Percentiles rank a stretch among this genome's conserved stretches.
These are phyloP conservation scores for Coemansia asiatica DNA, from an alignment of 192 early-diverging fungal genomes.

Conservation along the genomic window DNA sequence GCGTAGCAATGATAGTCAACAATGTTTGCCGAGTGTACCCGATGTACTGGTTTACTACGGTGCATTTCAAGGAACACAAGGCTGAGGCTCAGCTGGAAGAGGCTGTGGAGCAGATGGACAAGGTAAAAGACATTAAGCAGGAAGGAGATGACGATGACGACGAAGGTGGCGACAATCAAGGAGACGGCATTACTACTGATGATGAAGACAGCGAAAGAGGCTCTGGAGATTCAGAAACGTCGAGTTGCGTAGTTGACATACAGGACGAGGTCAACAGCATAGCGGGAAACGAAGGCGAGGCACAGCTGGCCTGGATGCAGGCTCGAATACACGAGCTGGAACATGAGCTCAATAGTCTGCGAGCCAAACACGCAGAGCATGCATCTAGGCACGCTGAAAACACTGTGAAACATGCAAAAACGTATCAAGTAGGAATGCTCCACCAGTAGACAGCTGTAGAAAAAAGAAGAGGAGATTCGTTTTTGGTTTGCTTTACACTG, in stretches of 20 bases:
- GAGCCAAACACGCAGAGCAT: not conserved
- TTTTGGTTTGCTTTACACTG: too few species aligned
- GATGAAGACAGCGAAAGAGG: not conserved
- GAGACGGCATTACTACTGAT: not conserved
- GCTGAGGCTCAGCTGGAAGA: not conserved
- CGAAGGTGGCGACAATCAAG: slow-evolving; percentile 1
- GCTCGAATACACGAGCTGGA: slow-evolving; percentile 37
- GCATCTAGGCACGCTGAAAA: not conserved
- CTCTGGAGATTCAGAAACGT: not conserved
- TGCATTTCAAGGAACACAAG: slow-evolving; percentile 9
- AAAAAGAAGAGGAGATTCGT: too few species aligned
- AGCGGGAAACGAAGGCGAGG: slow-evolving; percentile 28
- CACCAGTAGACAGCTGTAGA: too few species aligned
- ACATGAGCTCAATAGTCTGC: slow-evolving; percentile 17
- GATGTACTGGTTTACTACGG: slow-evolving; percentile 47
- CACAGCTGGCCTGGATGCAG: slow-evolving; percentile 30
- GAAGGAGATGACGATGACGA: too few species aligned
- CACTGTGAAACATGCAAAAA: not conserved
- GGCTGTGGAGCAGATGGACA: not conserved
- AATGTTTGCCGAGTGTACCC: slow-evolving; percentile 48
- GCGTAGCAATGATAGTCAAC: slow-evolving; percentile 34
- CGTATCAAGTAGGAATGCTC: not conserved
- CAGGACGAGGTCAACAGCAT: slow-evolving; percentile 17
- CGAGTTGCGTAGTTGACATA: slow-evolving; percentile 2
- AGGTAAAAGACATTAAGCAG: not conserved